Percentiles rank a stretch among this genome's conserved stretches.
Evolutionary conservation across 371 early-diverging fungal genomes (phyloP).

Genomic region (Coemansia sp.): DNA sequence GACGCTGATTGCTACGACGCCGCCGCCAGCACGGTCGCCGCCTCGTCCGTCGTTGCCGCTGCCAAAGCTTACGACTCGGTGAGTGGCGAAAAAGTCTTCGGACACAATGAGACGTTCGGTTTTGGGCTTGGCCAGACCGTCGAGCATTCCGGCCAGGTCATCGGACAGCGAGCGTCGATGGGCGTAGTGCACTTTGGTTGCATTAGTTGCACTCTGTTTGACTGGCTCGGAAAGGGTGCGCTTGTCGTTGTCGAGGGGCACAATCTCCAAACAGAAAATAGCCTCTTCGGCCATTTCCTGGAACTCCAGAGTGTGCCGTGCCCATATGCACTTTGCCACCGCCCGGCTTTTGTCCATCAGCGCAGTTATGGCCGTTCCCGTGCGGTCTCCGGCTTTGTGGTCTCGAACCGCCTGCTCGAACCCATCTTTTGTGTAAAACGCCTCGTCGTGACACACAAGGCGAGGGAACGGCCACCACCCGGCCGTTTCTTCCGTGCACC

Average conservation of each 20-base stretch:
- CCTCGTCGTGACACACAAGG: constrained; percentile 46
- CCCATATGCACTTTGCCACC: constrained; percentile 52
- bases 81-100: constrained; percentile 51
- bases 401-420: constrained; percentile 37
- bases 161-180: constrained; percentile 10
- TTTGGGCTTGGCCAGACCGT: constrained; percentile 10
- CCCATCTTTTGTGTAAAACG: constrained; percentile 42
- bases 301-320: constrained; percentile 47
- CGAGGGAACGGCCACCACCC: constrained; percentile 43
- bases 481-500: constrained; percentile 37
- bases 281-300: constrained; percentile 50
- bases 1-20: constrained; percentile 49
- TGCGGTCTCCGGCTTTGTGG: constrained; percentile 31
- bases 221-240: background rate
- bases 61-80: constrained; percentile 46
- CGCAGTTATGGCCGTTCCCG: constrained; percentile 26
- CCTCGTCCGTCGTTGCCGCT: constrained; percentile 42
- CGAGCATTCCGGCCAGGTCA: constrained; percentile 18
- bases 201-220: too few relatives aligned
- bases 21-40: constrained; percentile 49
- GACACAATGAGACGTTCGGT: constrained; percentile 40
- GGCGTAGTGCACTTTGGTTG: too few relatives aligned
- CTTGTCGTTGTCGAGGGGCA: background rate
- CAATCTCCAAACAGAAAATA: constrained; percentile 52
- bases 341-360: constrained; percentile 30